Conservation (phyloP, 345 rosid species). For the Ceriops tagal region DNA sequence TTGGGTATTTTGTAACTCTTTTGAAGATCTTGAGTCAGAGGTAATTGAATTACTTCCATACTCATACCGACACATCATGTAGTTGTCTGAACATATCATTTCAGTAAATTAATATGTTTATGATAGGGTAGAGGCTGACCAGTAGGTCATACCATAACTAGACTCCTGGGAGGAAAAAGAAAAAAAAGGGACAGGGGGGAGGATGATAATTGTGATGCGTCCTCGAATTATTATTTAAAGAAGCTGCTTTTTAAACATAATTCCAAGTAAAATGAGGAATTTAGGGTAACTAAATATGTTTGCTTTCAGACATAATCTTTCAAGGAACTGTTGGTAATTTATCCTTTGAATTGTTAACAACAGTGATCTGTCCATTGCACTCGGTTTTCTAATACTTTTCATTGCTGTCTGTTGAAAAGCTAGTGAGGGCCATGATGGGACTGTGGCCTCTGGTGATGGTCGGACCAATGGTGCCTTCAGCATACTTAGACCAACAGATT, state of each 20-base stretch:
- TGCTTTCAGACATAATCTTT: too few relatives aligned
- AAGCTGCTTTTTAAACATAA: too few relatives aligned
- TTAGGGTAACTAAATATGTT: too few relatives aligned
- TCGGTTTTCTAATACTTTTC: slow-evolving; percentile 1
- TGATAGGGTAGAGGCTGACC: too few relatives aligned
- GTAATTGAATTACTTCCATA: slow-evolving; percentile 15
- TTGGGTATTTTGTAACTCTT: slow-evolving; percentile 48
- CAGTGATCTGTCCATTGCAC: not conserved
- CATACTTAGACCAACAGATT: slow-evolving; percentile 38
- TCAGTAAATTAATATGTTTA: not conserved
- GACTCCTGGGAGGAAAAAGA: too few relatives aligned
- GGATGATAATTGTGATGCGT: too few relatives aligned
- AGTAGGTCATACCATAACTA: too few relatives aligned
- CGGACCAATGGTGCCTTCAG: slow-evolving; percentile 49
- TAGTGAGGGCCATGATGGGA: slow-evolving; percentile 28
- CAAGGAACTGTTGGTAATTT: not conserved
- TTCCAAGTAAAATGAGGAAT: too few relatives aligned
- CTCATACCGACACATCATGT: not conserved
- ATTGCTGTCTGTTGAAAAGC: slow-evolving; percentile 23
- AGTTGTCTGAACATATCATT: not conserved
- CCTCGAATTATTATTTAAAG: too few relatives aligned
- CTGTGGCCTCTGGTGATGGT: slow-evolving; percentile 36
- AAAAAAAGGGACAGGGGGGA: too few relatives aligned
- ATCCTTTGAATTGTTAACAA: not conserved
- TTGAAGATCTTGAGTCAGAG: slow-evolving; percentile 45